Base-by-base conservation (phyloP, 2,329 filamentous ascomycete species). In the Fusarium sacchari region DNA sequence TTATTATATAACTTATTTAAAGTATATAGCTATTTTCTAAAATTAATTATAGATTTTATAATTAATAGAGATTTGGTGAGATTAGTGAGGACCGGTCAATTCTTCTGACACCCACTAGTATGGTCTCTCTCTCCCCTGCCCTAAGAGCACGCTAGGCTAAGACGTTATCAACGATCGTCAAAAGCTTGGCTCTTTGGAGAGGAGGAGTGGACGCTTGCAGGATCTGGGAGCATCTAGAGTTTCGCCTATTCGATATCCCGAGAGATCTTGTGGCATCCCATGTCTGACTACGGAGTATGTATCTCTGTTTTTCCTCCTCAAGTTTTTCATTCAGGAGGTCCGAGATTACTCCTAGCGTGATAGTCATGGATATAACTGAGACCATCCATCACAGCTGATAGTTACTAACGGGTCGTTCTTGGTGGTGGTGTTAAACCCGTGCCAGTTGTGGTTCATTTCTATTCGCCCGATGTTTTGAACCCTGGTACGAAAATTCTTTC, bases 181-280 rank as follows among this genome's bases (percentile, higher is more conserved):
- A 60, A 60, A 55, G 55, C 56, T 62, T 58, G 61, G 65, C 50
- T 57, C 37, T 37, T 39, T 43, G 20, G 44, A 39, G 30, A 43
- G 37, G 37, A 60, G 55, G 46, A 72, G 64, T 68, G 50, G 66
- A 67, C 62, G 69, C 57, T 68, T 75, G 72, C 72, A 75, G 71
- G 71, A 74, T 73, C 71, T 73, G 42, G 40, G 59, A 44, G 46
- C 44, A 72, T 74, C 58, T 59, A 60, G 50, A 55, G 46, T 63
- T 76, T 74, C 46, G 67, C 53, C 73, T 71, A 75, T 64, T 72
- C 59, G 44, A 67, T 64, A 57, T 72, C 57, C 59, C 52, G 67
- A 61, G 39, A 58, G 71, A 64, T 75, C 60, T 58, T 57, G 53
- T 47, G 67, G 39, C 34, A 60, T 46, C 44, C 64, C 66, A 64